phyloP scores from a whole-genome alignment of 2,329 filamentous ascomycete genomes.

The Juglanconis sp. region DNA sequence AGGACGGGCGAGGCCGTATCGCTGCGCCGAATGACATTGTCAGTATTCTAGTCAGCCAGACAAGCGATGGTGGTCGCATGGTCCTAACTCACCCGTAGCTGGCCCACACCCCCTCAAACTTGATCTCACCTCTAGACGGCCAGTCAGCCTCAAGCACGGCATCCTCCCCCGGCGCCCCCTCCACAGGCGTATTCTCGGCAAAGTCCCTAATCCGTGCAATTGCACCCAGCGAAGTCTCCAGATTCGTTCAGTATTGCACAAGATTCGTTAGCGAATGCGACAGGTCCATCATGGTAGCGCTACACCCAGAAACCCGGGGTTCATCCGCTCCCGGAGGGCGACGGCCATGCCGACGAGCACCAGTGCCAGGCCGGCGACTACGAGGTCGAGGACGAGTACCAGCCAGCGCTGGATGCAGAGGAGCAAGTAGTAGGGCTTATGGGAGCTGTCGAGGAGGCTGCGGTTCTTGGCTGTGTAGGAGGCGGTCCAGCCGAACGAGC shows the following conservation, averaged over 20 bases:
- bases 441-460: slow-evolving; percentile 43
- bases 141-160: not conserved
- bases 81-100: not conserved
- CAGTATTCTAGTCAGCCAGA: not conserved
- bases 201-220: slow-evolving; percentile 55
- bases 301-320: slow-evolving; percentile 4
- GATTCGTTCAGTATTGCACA: slow-evolving; percentile 48
- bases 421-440: slow-evolving; percentile 50
- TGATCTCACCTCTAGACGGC: slow-evolving; percentile 7
- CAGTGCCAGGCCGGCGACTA: slow-evolving; percentile 41
- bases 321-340: not conserved
- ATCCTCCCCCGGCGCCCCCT: slow-evolving; percentile 28
- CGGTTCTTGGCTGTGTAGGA: slow-evolving; percentile 37
- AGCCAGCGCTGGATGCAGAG: slow-evolving; percentile 51
- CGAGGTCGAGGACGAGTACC: slow-evolving; percentile 43
- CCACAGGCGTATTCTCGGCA: slow-evolving; percentile 36
- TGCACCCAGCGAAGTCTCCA: slow-evolving; percentile 57
- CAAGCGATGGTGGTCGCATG: no score
- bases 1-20: not conserved
- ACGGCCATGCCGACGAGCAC: slow-evolving; percentile 43
- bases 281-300: slow-evolving; percentile 8
- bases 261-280: slow-evolving; percentile 40
- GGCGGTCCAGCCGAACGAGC: slow-evolving; percentile 47
- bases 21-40: not conserved
- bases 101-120: slow-evolving; percentile 8